phyloP scores from a whole-genome alignment of 2,329 filamentous ascomycete species.

The Pestalotiopsis sp. region DNA sequence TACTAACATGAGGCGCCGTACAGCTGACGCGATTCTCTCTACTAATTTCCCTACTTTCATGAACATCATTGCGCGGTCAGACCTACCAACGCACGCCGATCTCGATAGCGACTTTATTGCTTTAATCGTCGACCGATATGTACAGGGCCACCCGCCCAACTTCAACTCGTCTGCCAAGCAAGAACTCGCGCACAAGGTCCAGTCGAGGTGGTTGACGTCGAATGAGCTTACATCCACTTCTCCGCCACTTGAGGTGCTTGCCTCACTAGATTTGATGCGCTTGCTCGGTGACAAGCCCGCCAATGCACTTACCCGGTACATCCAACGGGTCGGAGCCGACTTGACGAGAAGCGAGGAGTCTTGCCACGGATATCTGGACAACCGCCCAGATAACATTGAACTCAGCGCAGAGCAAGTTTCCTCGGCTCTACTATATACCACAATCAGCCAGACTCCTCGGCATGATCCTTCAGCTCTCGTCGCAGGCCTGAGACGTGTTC shows the following conservation, averaged over 20 bases:
- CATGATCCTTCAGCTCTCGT: constrained; percentile 60
- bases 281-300: constrained; percentile 62
- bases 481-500: constrained; percentile 63
- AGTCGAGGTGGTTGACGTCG: constrained; percentile 67
- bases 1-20: constrained; percentile 40
- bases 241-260: constrained; percentile 72
- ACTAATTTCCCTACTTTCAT: constrained; percentile 79
- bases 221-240: constrained; percentile 47
- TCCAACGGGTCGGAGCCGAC: constrained; percentile 75
- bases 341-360: constrained; percentile 78
- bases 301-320: constrained; percentile 63
- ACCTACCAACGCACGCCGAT: constrained; percentile 66
- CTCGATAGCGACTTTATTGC: constrained; percentile 73
- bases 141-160: constrained; percentile 83
- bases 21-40: constrained; percentile 88
- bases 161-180: constrained; percentile 77
- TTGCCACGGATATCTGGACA: constrained; percentile 58
- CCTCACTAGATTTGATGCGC: constrained; percentile 70
- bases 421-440: constrained; percentile 71
- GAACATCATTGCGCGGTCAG: constrained; percentile 71
- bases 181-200: constrained; percentile 69
- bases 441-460: constrained; percentile 58
- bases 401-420: constrained; percentile 84
- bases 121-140: constrained; percentile 80
- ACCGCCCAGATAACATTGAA: constrained; percentile 56